Evolutionary conservation across 805 yeast species (phyloP), one percentile per base, ranked within the genome.

Genomic region (Metschnikowia matae): DNA sequence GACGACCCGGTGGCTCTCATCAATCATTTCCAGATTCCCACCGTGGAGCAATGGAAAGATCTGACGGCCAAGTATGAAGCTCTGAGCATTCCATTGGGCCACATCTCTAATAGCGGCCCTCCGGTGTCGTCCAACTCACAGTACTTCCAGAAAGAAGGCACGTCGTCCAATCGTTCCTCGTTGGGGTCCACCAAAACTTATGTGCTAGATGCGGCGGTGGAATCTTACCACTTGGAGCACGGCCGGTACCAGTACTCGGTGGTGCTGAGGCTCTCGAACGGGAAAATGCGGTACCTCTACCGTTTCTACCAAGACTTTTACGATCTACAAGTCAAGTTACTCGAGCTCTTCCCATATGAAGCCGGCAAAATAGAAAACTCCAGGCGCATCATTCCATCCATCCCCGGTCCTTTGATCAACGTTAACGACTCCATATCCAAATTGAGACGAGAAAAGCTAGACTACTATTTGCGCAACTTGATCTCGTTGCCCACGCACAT

Each of bases 271-370:
- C 68, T 89, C 56, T 77, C 84, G 15, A 82, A 84, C 63, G 94
- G 92, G n/a, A 75, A 77, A 47, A 65, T 69, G 18, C 77, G 97
- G 51, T 81, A 82, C 52, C 72, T 94, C 55, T 89, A 94, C 67
- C 78, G 99, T 52, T 91, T 80, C 69, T 94, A 94, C 69, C 97
- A 92, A 66, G 99, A 94, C 70, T 94, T 94, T 64, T 94, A 91
- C 67, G 96, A 94, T 65, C 80, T 91, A 64, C 99, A 94, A 65
- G 90, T 90, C 47, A 81, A 78, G 54, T 73, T 94, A 46, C 74
- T 92, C 46, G 94, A 87, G 60, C 76, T 83, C 26, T 94, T 87
- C 75, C 97, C 97, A 6, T 82, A 79, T 53, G 99, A 92, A 67
- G 96, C 97, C 7, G 97, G 97, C 13, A 83, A 89, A 57, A 84